These are phyloP conservation scores for Cercospora sp. DNA, from an alignment of 2,329 filamentous ascomycete species.

Conservation along the genomic window DNA sequence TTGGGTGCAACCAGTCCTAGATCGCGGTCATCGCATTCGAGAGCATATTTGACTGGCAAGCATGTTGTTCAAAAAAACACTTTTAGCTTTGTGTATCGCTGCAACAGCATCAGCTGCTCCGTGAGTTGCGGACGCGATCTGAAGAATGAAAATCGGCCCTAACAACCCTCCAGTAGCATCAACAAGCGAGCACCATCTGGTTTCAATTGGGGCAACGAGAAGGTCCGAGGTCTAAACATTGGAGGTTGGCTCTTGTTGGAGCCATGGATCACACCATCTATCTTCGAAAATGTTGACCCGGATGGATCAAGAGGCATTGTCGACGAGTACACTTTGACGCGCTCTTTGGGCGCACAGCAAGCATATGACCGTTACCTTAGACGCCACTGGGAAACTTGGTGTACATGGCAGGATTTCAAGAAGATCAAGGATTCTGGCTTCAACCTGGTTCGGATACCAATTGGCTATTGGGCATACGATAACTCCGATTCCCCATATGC, in stretches of 20 bases:
- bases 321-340: constrained; percentile 54
- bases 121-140: constrained; percentile 22
- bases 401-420: constrained; percentile 54
- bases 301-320: constrained; percentile 34
- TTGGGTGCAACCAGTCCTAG: background rate
- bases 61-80: constrained; percentile 32
- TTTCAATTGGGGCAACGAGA: constrained; percentile 53
- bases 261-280: constrained; percentile 58
- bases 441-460: constrained; percentile 60
- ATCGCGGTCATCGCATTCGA: background rate
- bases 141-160: background rate
- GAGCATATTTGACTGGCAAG: constrained; percentile 5
- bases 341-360: constrained; percentile 51
- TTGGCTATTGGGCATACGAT: constrained; percentile 62
- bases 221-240: constrained; percentile 54
- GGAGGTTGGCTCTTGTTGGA: constrained; percentile 52
- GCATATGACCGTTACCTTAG: constrained; percentile 47
- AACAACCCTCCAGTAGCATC: constrained; percentile 21
- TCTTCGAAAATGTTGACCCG: constrained; percentile 46
- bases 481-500: constrained; percentile 54
- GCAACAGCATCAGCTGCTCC: constrained; percentile 30
- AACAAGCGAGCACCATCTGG: constrained; percentile 32
- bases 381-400: constrained; percentile 55
- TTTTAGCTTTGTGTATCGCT: constrained; percentile 33
- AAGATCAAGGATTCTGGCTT: constrained; percentile 59